Percentiles rank a stretch among this genome's conserved stretches.
phyloP scores from a whole-genome alignment of 345 rosid species.

The Abelmoschus esculentus region DNA sequence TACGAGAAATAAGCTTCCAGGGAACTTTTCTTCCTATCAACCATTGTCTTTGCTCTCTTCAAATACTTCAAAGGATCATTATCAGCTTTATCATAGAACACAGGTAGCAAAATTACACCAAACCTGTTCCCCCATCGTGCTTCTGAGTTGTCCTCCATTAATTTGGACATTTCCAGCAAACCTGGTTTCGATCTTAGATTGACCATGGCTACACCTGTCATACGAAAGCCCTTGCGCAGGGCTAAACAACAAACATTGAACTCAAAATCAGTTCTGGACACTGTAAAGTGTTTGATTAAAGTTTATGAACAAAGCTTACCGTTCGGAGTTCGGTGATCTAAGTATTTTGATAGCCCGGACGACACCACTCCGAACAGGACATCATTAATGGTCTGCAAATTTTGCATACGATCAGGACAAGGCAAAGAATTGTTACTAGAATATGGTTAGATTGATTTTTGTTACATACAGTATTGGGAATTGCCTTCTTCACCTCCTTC shows the following conservation, averaged over 20 bases:
- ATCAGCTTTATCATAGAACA: constrained; percentile 21
- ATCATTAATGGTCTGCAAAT: constrained; percentile 58
- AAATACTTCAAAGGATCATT: constrained; percentile 32
- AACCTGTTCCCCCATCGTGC: constrained; percentile 51
- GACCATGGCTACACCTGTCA: constrained; percentile 53
- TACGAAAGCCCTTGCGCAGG: constrained; percentile 24
- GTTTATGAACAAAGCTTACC: constrained; percentile 22
- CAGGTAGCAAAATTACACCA: constrained; percentile 44
- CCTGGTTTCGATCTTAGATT: constrained; percentile 42
- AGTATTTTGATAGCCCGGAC: constrained; percentile 39
- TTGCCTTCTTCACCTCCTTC: constrained; percentile 41
- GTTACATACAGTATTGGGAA: constrained; percentile 9
- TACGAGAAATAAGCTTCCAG: constrained; percentile 49
- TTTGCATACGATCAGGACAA: too few relatives aligned
- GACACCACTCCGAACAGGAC: constrained; percentile 51
- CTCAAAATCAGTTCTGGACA: neutral
- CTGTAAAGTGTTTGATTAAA: neutral
- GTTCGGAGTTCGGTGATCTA: constrained; percentile 37
- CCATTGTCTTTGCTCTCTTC: constrained; percentile 43
- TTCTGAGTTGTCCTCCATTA: constrained; percentile 24
- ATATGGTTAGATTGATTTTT: too few relatives aligned
- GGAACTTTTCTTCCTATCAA: constrained; percentile 42
- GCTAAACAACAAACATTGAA: constrained; percentile 21
- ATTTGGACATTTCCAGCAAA: constrained; percentile 35
- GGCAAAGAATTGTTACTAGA: too few relatives aligned